phyloP scores from a whole-genome alignment of 2,329 filamentous ascomycete genomes.

The Bipolaris oryzae region DNA sequence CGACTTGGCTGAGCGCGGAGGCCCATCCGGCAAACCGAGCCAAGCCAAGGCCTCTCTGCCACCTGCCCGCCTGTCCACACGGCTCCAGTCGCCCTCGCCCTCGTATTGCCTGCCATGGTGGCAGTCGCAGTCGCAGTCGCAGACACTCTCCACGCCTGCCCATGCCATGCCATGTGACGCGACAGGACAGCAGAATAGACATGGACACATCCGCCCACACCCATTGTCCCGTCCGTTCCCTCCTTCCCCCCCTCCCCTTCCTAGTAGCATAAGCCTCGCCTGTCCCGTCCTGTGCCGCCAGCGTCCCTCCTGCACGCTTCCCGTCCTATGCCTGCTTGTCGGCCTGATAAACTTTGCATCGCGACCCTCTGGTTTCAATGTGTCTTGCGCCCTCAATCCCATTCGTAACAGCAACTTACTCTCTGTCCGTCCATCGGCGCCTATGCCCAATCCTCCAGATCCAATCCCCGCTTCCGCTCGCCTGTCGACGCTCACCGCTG shows the following conservation, averaged over 20 bases:
- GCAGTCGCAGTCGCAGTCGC: not conserved
- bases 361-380: constrained; percentile 4
- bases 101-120: not conserved
- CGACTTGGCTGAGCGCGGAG: constrained; percentile 19
- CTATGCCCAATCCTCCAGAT: constrained; percentile 29
- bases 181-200: not conserved
- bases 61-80: constrained; percentile 25
- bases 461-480: constrained; percentile 31
- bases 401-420: constrained; percentile 32
- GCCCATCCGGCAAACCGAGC: constrained; percentile 27
- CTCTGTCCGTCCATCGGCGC: constrained; percentile 8
- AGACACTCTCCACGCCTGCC: constrained; percentile 23
- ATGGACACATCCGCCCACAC: not conserved
- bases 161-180: not conserved
- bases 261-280: not conserved
- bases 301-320: constrained; percentile 13
- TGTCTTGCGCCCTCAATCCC: constrained; percentile 24
- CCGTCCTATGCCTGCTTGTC: constrained; percentile 21
- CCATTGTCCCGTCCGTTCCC: constrained; percentile 13
- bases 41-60: constrained; percentile 18
- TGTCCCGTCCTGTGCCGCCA: not conserved
- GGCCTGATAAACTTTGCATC: constrained; percentile 26
- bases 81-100: constrained; percentile 25
- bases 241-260: constrained; percentile 15
- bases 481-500: constrained; percentile 26